These are phyloP conservation scores for Irpex rosettiformis DNA, from an alignment of 1,284 basidiomycete species.

Conservation along the genomic window DNA sequence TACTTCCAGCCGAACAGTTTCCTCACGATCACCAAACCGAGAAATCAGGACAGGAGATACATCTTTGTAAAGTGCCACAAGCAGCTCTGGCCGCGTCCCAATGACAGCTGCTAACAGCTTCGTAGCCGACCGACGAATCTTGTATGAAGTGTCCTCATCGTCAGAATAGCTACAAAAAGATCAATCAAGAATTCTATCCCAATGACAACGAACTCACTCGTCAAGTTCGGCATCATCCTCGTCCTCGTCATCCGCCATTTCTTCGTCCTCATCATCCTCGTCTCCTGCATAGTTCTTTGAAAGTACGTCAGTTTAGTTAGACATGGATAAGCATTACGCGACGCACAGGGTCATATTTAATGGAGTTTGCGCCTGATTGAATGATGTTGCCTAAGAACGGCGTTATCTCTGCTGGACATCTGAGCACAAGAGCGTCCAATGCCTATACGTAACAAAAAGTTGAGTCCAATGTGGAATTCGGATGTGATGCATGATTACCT, in stretches of 20 bases:
- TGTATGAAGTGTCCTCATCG: conserved; percentile 99
- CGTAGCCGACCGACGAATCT: conserved; percentile 90
- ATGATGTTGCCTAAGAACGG: conserved; percentile 71
- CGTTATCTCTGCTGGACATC: conserved; percentile 80
- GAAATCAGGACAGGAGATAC: conserved; percentile 88
- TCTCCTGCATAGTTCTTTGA: conserved; percentile 79
- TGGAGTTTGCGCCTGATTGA: conserved; percentile 67
- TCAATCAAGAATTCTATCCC: neutral
- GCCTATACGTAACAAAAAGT: conserved; percentile 47
- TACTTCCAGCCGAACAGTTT: conserved; percentile 92
- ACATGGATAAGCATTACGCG: neutral
- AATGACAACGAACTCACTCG: conserved; percentile 42
- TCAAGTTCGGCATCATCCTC: conserved; percentile 81
- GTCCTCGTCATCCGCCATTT: conserved; percentile 74
- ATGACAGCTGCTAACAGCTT: conserved; percentile 87
- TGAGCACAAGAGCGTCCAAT: conserved; percentile 79
- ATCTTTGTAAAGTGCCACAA: conserved; percentile 75
- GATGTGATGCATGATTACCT: conserved; percentile 38
- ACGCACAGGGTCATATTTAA: conserved; percentile 93
- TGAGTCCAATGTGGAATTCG: neutral
- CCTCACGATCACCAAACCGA: conserved; percentile 92
- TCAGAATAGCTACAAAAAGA: conserved; percentile 78
- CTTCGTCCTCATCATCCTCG: conserved; percentile 76
- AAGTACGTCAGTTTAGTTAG: conserved; percentile 2
- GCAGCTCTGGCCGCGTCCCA: conserved; percentile 83